Percentiles rank a stretch among this genome's conserved stretches.
phyloP scores from a whole-genome alignment of 129 eudicot genomes.

The Smallanthus sonchifolius region DNA sequence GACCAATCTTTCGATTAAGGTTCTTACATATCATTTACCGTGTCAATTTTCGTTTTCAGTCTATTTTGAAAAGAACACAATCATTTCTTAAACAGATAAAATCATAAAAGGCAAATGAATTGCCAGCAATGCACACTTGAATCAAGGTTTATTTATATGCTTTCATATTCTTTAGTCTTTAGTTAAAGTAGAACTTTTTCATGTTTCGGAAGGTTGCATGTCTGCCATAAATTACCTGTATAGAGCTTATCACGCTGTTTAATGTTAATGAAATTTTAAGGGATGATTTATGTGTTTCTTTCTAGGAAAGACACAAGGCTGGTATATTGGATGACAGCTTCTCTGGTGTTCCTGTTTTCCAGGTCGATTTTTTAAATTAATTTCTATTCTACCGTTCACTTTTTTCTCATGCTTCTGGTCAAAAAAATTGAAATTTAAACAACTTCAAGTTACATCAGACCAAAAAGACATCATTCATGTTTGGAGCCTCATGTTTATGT shows the following conservation, averaged over 20 bases:
- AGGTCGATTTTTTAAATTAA: conserved; percentile 38
- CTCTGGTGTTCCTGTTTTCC: conserved; percentile 94
- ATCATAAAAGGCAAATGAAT: background rate
- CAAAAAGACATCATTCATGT: background rate
- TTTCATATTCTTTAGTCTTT: background rate
- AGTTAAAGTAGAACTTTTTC: background rate
- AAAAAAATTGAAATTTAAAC: background rate
- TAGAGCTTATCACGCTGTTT: background rate
- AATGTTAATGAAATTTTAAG: background rate
- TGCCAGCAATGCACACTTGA: background rate
- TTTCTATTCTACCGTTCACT: background rate
- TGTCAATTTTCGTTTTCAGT: background rate
- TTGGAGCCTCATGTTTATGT: background rate
- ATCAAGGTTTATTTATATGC: background rate
- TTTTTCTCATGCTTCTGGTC: conserved; percentile 5
- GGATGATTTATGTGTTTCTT: conserved; percentile 8
- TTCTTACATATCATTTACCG: background rate
- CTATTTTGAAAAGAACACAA: background rate
- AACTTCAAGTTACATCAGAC: background rate
- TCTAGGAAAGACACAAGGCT: conserved; percentile 60
- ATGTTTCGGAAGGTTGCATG: background rate
- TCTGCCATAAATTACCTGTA: conserved; percentile 2
- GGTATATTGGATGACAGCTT: conserved; percentile 61
- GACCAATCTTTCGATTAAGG: background rate
- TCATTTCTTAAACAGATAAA: background rate